Base-by-base conservation (phyloP, 1,284 basidiomycete genomes). In the Malassezia sp. region DNA sequence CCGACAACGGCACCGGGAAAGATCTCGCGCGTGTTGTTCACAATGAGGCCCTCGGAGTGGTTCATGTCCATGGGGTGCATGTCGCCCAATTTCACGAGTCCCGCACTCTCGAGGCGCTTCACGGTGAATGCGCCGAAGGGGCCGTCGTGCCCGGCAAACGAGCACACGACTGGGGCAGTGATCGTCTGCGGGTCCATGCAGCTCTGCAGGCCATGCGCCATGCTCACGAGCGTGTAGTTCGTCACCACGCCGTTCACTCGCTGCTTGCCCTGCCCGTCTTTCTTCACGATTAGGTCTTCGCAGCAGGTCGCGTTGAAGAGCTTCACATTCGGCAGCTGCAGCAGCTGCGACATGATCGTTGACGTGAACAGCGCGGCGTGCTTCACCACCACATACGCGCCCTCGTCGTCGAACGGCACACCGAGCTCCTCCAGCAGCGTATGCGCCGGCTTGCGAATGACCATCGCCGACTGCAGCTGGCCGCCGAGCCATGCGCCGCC, bases 61-160 rank as follows among this genome's bases (percentile, higher is more conserved):
- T 60, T 60, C 65, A 61, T 61, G 50, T 65, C 58, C 46, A 64
- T 53, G 2, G 65, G 71, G 15, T 79, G 74, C 84, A 86, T 87
- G 71, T 85, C 84, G 3, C 83, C 84, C 26, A 86, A 75, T 70
- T 83, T 80, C 60, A 82, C 72, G 52, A 86, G 72, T 15, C 84
- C 84, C 29, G 80, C 78, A 54, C 80, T 82, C 45, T 83, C 83
- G 48, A 87, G 76, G 28, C 84, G 77, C 72, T 86, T 87, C 50
- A 84, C 84, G 26, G 79, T 81, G 73, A 86, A 87, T 2, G 84
- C 84, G 32, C 84, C 84, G 78, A 85, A 85, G 0, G 83, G 83
- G 0, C 84, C 84, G 59, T 85, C 84, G 67, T 84, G 82, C 11
- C 82, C 79, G 26, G 80, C 82, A 30, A 67, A 69, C 8, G 69